Evolutionary conservation across 2,329 filamentous ascomycete genomes (phyloP).

Genomic region (Arthrobotrys entomopaga): DNA sequence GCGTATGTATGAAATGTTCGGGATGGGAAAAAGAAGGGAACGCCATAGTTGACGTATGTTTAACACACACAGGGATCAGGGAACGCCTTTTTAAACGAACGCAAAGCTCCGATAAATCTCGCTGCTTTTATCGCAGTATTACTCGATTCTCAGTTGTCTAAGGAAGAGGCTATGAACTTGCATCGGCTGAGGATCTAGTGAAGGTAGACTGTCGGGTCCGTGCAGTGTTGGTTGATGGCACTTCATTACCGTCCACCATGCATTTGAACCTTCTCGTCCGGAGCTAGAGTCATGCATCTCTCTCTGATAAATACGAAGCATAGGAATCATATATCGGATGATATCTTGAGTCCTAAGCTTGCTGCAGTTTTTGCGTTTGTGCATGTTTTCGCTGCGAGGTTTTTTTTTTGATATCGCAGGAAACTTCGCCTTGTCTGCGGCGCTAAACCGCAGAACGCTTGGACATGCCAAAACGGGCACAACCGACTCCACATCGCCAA

Average conservation of each 20-base stretch:
- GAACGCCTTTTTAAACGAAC: constrained; percentile 16
- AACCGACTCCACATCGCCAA: constrained; percentile 45
- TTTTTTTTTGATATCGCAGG: constrained; percentile 40
- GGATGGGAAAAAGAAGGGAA: constrained; percentile 12
- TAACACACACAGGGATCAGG: constrained; percentile 22
- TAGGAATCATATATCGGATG: constrained; percentile 29
- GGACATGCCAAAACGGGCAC: constrained; percentile 44
- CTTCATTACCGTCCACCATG: constrained; percentile 18
- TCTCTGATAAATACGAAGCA: neutral
- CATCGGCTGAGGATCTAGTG: neutral
- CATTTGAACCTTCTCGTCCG: constrained; percentile 29
- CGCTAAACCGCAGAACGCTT: constrained; percentile 36
- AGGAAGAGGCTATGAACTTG: neutral
- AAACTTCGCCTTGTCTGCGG: constrained; percentile 15
- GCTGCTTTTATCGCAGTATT: constrained; percentile 16
- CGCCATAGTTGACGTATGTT: constrained; percentile 9
- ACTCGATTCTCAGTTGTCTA: constrained; percentile 2
- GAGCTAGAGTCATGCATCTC: constrained; percentile 8
- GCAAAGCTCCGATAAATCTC: constrained; percentile 34
- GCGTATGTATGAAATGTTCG: constrained; percentile 37
- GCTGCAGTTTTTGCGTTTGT: neutral
- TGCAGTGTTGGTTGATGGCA: no score
- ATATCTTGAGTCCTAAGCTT: constrained; percentile 19
- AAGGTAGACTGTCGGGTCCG: neutral
- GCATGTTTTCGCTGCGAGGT: neutral